phyloP scores from a whole-genome alignment of 2,329 filamentous ascomycete species.

The Karstenula rhodostoma region DNA sequence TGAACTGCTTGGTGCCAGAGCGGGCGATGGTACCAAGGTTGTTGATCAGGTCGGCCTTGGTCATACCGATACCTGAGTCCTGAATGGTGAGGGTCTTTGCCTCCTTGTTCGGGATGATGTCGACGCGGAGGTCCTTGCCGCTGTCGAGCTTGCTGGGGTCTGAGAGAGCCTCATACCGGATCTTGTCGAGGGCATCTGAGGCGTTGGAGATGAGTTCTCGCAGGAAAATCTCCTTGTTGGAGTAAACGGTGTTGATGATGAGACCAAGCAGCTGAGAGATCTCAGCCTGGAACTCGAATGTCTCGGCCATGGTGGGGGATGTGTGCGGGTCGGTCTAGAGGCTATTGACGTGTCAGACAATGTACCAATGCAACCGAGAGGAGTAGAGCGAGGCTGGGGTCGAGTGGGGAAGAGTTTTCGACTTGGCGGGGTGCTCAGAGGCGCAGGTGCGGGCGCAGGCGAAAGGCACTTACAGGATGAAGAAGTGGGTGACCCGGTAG shows the following conservation, averaged over 20 bases:
- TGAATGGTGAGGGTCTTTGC: conserved; percentile 96
- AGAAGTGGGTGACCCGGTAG: conserved; percentile 25
- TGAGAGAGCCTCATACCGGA: conserved; percentile 97
- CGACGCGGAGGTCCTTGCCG: conserved; percentile 97
- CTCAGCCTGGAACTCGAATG: conserved; percentile 99
- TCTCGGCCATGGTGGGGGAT: conserved; percentile 77
- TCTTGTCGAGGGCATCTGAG: conserved; percentile 99
- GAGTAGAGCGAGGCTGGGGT: conserved; percentile 10
- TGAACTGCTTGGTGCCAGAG: conserved; percentile 99
- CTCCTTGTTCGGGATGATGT: conserved; percentile 98
- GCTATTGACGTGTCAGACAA: conserved; percentile 17
- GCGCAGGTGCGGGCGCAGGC: conserved; percentile 1
- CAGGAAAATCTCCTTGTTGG: conserved; percentile 99
- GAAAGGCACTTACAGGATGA: conserved; percentile 31
- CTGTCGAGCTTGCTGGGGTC: conserved; percentile 97
- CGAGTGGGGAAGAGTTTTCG: conserved; percentile 18
- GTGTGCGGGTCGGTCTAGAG: conserved; percentile 28
- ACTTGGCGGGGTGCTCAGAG: conserved; percentile 14
- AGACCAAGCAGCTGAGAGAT: conserved; percentile 99
- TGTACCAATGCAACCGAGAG: not conserved
- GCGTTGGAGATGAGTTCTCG: conserved; percentile 98
- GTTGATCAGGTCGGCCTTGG: conserved; percentile 99
- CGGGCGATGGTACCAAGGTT: conserved; percentile 99
- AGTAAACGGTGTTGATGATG: conserved; percentile 99
- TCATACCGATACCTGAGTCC: conserved; percentile 99